Evolutionary conservation across 2,329 filamentous ascomycete genomes (phyloP).

Genomic region (Karstenula rhodostoma): DNA sequence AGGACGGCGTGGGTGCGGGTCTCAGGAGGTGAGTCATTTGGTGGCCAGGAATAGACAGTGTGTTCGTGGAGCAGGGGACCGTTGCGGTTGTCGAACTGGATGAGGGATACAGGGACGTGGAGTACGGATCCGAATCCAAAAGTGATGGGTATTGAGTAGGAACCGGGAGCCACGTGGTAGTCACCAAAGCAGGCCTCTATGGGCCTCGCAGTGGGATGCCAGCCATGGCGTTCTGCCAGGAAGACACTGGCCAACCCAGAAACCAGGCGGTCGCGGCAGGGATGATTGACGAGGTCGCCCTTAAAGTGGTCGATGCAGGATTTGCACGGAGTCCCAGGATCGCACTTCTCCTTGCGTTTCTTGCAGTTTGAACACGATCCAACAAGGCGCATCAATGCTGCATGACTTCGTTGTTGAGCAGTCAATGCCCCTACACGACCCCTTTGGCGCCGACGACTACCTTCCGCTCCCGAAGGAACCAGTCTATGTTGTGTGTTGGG

Average conservation of each 20-base stretch:
- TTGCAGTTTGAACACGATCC: slow-evolving; percentile 48
- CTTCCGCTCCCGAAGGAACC: slow-evolving; percentile 40
- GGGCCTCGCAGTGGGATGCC: slow-evolving; percentile 45
- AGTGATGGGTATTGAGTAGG: slow-evolving; percentile 41
- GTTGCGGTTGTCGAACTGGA: slow-evolving; percentile 30
- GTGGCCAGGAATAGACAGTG: slow-evolving; percentile 49
- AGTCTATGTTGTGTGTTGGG: slow-evolving; percentile 41
- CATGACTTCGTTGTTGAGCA: slow-evolving; percentile 43
- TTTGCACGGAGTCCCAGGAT: slow-evolving; percentile 50
- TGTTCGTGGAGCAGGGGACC: slow-evolving; percentile 41
- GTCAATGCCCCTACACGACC: slow-evolving; percentile 46
- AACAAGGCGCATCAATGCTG: slow-evolving; percentile 47
- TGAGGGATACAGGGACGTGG: slow-evolving; percentile 33
- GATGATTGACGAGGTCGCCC: slow-evolving; percentile 44
- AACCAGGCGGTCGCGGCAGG: slow-evolving; percentile 46
- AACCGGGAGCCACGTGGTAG: slow-evolving; percentile 27
- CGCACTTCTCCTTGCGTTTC: slow-evolving; percentile 48
- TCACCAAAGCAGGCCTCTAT: slow-evolving; percentile 34
- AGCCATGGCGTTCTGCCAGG: slow-evolving; percentile 43
- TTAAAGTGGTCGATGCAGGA: slow-evolving; percentile 50
- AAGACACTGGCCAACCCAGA: slow-evolving; percentile 39
- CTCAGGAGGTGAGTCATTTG: slow-evolving; percentile 22
- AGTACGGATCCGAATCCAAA: slow-evolving; percentile 47
- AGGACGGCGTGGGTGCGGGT: slow-evolving; percentile 43
- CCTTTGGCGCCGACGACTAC: slow-evolving; percentile 33